Evolutionary conservation across 2,329 filamentous ascomycete species (phyloP).

Genomic region (Verticillium zaregamsianum): DNA sequence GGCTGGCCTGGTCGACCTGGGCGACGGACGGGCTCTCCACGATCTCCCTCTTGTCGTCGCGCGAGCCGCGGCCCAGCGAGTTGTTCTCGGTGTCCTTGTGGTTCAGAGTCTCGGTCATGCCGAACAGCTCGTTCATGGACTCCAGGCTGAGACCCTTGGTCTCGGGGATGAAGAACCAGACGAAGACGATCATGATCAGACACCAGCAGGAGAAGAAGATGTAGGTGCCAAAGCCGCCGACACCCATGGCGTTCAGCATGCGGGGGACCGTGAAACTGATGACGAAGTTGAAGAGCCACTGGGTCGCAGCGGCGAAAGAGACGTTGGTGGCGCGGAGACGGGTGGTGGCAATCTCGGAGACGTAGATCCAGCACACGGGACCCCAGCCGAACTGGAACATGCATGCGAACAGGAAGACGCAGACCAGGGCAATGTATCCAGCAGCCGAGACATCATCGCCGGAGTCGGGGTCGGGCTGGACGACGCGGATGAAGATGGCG

Average conservation of each 20-base stretch:
- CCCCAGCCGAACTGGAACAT: constrained; percentile 36
- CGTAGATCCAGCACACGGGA: constrained; percentile 38
- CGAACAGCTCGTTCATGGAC: constrained; percentile 10
- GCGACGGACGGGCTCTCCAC: background rate
- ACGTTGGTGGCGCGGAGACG: constrained; percentile 48
- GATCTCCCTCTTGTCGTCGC: background rate
- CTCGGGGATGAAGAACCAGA: constrained; percentile 43
- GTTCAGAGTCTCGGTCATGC: constrained; percentile 2
- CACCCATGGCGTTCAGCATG: constrained; percentile 50
- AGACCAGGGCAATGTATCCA: constrained; percentile 62
- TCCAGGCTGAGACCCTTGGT: constrained; percentile 35
- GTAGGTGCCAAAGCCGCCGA: constrained; percentile 38
- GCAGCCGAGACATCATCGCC: constrained; percentile 27
- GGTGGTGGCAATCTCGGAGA: constrained; percentile 45
- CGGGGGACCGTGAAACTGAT: constrained; percentile 59
- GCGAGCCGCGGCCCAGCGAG: constrained; percentile 1
- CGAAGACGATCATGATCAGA: constrained; percentile 16
- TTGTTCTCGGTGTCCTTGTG: constrained; percentile 3
- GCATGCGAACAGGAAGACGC: constrained; percentile 57
- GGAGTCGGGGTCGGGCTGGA: constrained; percentile 38
- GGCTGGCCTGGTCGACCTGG: background rate
- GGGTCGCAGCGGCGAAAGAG: constrained; percentile 55
- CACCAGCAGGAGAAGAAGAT: constrained; percentile 36
- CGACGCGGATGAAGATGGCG: constrained; percentile 58
- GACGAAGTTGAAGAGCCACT: constrained; percentile 64